phyloP scores from a whole-genome alignment of 768 basidiomycete genomes.

The Tulasnella sp. region DNA sequence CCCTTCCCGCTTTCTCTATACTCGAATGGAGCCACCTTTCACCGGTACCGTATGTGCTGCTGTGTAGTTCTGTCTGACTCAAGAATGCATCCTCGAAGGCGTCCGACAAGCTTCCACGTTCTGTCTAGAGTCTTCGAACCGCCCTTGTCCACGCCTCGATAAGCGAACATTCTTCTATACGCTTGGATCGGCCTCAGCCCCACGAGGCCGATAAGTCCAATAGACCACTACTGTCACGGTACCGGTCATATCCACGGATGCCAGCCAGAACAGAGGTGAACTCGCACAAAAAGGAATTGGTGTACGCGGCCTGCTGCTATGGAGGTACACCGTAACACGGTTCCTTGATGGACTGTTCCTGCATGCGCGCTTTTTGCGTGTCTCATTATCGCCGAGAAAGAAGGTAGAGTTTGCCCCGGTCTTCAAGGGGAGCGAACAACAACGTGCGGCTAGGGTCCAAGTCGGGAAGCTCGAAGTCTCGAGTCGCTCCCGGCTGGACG shows the following conservation, averaged over 20 bases:
- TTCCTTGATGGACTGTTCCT: background rate
- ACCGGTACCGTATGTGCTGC: background rate
- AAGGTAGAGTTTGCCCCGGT: background rate
- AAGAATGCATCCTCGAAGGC: background rate
- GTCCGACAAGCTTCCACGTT: background rate
- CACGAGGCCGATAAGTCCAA: background rate
- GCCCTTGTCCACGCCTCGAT: background rate
- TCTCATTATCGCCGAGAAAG: background rate
- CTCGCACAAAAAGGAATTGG: background rate
- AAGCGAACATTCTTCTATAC: background rate
- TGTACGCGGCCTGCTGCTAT: background rate
- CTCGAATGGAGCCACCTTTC: background rate
- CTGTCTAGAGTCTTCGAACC: background rate
- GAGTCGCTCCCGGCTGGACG: background rate
- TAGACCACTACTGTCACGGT: background rate
- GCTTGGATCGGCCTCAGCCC: background rate
- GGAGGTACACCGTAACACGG: background rate
- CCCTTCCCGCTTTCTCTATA: background rate
- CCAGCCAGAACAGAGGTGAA: background rate
- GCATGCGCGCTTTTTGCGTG: background rate
- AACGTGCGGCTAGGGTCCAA: background rate
- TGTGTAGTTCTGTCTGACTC: background rate
- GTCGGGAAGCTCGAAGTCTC: background rate
- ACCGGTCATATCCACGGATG: background rate
- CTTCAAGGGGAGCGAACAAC: background rate